Percentiles rank a stretch among this genome's conserved stretches.
Conservation (phyloP, 345 rosid genomes). For the Populus davidiana region DNA sequence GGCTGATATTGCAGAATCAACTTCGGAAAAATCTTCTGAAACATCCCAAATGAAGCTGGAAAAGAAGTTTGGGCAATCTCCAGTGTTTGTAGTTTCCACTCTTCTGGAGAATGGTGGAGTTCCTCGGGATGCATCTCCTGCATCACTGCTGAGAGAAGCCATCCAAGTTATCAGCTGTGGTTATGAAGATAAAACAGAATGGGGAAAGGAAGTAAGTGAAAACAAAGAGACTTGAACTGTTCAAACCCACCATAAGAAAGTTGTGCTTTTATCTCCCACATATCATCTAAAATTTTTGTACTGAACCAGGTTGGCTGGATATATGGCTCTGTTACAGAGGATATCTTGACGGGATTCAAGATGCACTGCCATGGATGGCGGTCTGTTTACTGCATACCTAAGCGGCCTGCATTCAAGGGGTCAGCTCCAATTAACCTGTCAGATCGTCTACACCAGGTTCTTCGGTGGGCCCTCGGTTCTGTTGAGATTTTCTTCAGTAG, state of each 20-base stretch:
- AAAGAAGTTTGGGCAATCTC: conserved; percentile 95
- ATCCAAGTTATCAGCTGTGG: conserved; percentile 98
- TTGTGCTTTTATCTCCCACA: conserved; percentile 3
- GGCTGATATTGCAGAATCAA: conserved; percentile 36
- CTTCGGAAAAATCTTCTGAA: conserved; percentile 50
- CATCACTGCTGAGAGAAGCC: conserved; percentile 78
- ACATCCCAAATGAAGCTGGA: conserved; percentile 60
- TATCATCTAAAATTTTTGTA: background rate
- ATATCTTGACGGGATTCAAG: conserved; percentile 91
- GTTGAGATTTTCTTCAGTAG: conserved; percentile 94
- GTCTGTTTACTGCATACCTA: conserved; percentile 94
- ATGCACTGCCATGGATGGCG: conserved; percentile 99
- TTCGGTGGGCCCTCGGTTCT: conserved; percentile 97
- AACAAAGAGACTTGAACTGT: background rate
- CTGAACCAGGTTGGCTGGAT: conserved; percentile 83
- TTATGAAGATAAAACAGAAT: conserved; percentile 96
- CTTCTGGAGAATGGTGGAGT: conserved; percentile 77
- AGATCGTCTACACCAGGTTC: conserved; percentile 94
- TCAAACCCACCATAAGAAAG: background rate
- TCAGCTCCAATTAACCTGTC: conserved; percentile 93
- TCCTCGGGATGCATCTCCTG: conserved; percentile 65
- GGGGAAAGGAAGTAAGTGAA: conserved; percentile 93
- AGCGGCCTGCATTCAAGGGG: conserved; percentile 85
- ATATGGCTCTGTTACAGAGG: conserved; percentile 93
- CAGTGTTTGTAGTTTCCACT: conserved; percentile 77